A percentile compares a stretch with the other conserved stretches of the same genome.
These are phyloP conservation scores for Candida caryicola DNA, from an alignment of 805 yeast species.

Conservation along the genomic window DNA sequence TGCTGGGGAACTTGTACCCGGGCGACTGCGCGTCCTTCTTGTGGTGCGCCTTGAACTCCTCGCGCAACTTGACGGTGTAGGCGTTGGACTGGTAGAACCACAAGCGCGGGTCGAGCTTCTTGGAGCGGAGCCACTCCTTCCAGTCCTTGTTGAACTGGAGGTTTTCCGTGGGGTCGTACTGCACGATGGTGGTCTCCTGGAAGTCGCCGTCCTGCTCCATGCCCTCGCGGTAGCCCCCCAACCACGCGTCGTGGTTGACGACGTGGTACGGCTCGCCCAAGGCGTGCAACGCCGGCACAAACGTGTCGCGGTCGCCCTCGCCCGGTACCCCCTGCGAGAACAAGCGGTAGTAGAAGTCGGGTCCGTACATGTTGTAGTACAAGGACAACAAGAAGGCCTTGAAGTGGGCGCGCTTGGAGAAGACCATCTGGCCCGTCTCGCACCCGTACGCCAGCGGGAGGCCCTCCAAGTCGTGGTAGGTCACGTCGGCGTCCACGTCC, in stretches of 20 bases:
- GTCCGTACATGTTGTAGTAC: conserved; percentile 35
- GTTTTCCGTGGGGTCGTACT: conserved; percentile 19
- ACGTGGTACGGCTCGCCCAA: conserved; percentile 35
- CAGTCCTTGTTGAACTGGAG: conserved; percentile 19
- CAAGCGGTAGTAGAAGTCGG: conserved; percentile 25
- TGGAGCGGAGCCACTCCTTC: conserved; percentile 23
- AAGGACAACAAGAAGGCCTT: conserved; percentile 28
- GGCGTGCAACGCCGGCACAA: conserved; percentile 36
- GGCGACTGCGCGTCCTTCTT: not conserved
- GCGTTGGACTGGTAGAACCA: conserved; percentile 15
- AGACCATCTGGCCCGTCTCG: conserved; percentile 37
- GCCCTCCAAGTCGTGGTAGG: conserved; percentile 34
- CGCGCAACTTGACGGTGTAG: conserved; percentile 10
- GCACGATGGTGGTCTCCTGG: conserved; percentile 24
- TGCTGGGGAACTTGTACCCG: conserved; percentile 13
- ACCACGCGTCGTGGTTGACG: conserved; percentile 19
- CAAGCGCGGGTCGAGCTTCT: conserved; percentile 16
- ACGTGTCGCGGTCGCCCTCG: conserved; percentile 36
- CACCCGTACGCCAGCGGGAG: conserved; percentile 26
- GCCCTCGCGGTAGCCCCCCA: conserved; percentile 17
- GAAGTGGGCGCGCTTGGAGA: conserved; percentile 33
- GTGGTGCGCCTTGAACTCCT: conserved; percentile 11
- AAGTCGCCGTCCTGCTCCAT: conserved; percentile 7
- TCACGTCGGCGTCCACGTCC: conserved; percentile 16
- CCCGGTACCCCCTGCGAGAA: conserved; percentile 37